A percentile compares a stretch with the other conserved stretches of the same genome.
phyloP scores from a whole-genome alignment of 1,284 basidiomycete genomes.

The Leccinum fallax region DNA sequence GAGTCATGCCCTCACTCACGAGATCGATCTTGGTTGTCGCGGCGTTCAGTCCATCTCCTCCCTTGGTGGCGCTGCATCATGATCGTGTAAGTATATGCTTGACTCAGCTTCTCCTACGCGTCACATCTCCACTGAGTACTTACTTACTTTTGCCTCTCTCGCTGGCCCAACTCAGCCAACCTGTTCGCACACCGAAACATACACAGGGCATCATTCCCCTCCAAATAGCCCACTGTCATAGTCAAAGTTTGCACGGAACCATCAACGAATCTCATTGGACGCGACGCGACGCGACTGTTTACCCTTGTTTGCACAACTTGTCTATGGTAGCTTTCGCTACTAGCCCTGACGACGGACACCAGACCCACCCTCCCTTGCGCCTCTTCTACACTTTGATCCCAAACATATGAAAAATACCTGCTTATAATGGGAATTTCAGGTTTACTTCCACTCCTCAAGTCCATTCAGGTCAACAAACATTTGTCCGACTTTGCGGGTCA shows the following conservation, averaged over 20 bases:
- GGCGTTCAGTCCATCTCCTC: no score
- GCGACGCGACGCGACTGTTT: conserved; percentile 36
- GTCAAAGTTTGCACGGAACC: not conserved
- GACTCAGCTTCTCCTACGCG: no score
- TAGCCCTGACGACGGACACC: conserved; percentile 3
- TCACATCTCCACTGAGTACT: no score
- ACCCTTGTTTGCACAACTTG: conserved; percentile 24
- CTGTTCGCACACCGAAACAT: no score
- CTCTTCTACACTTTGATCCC: conserved; percentile 7
- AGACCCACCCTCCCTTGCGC: conserved; percentile 3
- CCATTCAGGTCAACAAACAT: conserved; percentile 79
- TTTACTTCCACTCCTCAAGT: conserved; percentile 90
- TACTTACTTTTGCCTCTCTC: no score
- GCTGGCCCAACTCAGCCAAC: no score
- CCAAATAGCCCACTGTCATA: not conserved
- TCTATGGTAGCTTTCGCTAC: not conserved
- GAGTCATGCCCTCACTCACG: no score
- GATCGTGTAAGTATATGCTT: no score
- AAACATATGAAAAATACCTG: not conserved
- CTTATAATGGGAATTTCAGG: conserved; percentile 87
- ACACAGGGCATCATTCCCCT: not conserved
- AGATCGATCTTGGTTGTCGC: no score
- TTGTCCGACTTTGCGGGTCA: conserved; percentile 83
- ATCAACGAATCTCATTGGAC: conserved; percentile 21
- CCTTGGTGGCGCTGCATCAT: no score